phyloP scores from a whole-genome alignment of 306 rosid species.

The Citrullus mucosospermus region DNA sequence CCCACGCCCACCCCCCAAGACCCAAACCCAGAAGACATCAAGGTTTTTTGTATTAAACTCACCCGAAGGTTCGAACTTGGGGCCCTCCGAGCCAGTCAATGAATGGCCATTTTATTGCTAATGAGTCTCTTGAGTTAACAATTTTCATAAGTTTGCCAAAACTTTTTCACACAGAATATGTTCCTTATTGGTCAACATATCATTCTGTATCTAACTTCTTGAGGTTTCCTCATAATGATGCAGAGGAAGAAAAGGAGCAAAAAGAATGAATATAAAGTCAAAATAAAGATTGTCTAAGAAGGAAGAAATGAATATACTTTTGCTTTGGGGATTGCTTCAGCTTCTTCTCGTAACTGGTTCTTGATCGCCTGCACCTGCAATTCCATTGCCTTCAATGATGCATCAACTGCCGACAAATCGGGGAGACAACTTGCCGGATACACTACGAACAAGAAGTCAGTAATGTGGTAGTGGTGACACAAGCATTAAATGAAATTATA shows the following conservation, averaged over 20 bases:
- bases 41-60: no score
- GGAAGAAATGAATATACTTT: slow-evolving; percentile 26
- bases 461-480: neutral
- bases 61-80: no score
- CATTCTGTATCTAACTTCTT: neutral
- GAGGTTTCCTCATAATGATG: neutral
- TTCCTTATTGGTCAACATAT: neutral
- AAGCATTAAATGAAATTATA: neutral
- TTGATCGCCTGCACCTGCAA: slow-evolving; percentile 76
- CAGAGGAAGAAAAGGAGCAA: neutral
- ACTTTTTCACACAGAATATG: neutral
- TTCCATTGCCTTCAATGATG: slow-evolving; percentile 64
- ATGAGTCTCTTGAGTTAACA: neutral
- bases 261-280: neutral
- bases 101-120: neutral
- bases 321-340: slow-evolving; percentile 74
- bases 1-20: no score
- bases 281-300: neutral
- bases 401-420: slow-evolving; percentile 66
- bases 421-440: slow-evolving; percentile 62
- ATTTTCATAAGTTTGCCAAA: neutral
- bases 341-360: slow-evolving; percentile 68
- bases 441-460: slow-evolving; percentile 25
- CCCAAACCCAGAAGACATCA: no score
- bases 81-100: no score